Conservation (phyloP, 1,284 basidiomycete genomes). For the Anthracocystis setariae region DNA sequence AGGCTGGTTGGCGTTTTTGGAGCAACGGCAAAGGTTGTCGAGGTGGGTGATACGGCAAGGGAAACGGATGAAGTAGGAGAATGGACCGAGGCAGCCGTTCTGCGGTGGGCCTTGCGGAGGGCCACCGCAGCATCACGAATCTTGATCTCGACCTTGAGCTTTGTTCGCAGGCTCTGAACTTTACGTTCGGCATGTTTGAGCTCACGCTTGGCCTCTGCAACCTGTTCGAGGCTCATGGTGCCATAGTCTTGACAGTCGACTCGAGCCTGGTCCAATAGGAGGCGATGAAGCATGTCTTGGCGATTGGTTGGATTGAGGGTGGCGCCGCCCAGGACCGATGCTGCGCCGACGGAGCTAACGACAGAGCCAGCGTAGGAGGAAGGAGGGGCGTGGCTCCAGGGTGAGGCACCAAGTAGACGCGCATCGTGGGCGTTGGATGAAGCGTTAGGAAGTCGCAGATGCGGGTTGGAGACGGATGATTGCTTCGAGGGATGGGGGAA, state of each 20-base stretch:
- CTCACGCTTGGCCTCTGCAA: conserved; percentile 51
- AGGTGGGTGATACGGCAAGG: conserved; percentile 28
- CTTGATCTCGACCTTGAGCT: conserved; percentile 56
- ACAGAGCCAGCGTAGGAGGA: conserved; percentile 42
- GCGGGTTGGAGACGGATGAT: conserved; percentile 25
- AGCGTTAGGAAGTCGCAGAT: conserved; percentile 4
- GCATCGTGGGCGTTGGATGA: conserved; percentile 15
- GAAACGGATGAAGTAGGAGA: conserved; percentile 26
- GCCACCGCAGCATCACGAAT: conserved; percentile 59
- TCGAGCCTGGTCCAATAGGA: conserved; percentile 47
- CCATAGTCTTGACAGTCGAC: conserved; percentile 53
- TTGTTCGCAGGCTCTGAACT: conserved; percentile 37
- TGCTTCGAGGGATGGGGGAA: conserved; percentile 35
- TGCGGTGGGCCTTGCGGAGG: conserved; percentile 49
- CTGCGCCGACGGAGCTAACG: conserved; percentile 23
- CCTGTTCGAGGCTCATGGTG: conserved; percentile 47
- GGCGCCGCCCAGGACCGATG: conserved; percentile 25
- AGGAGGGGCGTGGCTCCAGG: conserved; percentile 37
- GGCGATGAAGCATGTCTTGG: conserved; percentile 45
- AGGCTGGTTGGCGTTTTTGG: background rate
- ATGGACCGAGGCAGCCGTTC: conserved; percentile 26
- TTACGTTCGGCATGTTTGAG: conserved; percentile 49
- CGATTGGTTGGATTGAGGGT: conserved; percentile 23
- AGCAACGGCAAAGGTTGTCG: conserved; percentile 6
- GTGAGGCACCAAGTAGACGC: conserved; percentile 30